phyloP scores from a whole-genome alignment of 2,329 filamentous ascomycete species.

The Talaromyces sp. region DNA sequence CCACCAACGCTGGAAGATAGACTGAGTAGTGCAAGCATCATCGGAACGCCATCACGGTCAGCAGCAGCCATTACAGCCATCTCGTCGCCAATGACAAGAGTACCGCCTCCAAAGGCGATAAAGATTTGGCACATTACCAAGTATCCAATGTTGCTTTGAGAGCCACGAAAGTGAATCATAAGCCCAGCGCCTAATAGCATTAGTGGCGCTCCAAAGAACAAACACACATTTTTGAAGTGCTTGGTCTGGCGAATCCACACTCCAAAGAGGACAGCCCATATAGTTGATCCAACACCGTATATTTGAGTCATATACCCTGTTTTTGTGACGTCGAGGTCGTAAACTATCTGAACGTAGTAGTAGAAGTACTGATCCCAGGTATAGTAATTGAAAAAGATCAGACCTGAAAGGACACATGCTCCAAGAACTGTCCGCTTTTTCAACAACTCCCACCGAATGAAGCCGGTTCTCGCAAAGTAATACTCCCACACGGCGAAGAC shows the following conservation, averaged over 20 bases:
- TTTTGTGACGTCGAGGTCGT: conserved; percentile 41
- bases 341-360: conserved; percentile 55
- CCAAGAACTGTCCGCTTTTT: conserved; percentile 51
- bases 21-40: conserved; percentile 37
- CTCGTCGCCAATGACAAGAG: conserved; percentile 55
- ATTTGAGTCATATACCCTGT: conserved; percentile 50
- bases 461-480: conserved; percentile 50
- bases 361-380: conserved; percentile 55
- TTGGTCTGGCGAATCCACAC: conserved; percentile 49
- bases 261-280: conserved; percentile 51
- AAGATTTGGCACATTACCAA: conserved; percentile 56
- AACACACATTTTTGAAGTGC: conserved; percentile 51
- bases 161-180: conserved; percentile 56
- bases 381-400: conserved; percentile 51
- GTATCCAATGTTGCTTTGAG: conserved; percentile 48
- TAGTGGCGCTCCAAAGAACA: conserved; percentile 52
- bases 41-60: conserved; percentile 54
- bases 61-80: conserved; percentile 58
- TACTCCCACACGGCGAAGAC: conserved; percentile 56
- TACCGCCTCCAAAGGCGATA: conserved; percentile 54
- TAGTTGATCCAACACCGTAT: conserved; percentile 54
- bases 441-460: conserved; percentile 54
- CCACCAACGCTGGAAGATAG: conserved; percentile 37
- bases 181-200: conserved; percentile 52
- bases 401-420: conserved; percentile 50